phyloP scores from a whole-genome alignment of 1,139 yeast species.

The Torulaspora globosa region DNA sequence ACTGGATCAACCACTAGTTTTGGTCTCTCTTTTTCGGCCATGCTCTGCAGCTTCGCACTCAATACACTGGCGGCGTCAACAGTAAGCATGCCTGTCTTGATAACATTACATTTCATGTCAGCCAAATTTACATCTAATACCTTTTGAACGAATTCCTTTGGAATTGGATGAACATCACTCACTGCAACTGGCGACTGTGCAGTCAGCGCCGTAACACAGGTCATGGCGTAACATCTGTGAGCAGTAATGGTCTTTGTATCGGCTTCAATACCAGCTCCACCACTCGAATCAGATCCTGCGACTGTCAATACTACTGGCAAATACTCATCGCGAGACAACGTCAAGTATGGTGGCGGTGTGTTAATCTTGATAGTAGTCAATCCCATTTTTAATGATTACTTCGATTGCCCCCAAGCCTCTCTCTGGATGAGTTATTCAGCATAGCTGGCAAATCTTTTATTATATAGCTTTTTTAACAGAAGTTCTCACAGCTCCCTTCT shows the following conservation, averaged over 20 bases:
- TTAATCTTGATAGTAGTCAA: constrained; percentile 22
- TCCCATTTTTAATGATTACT: constrained; percentile 14
- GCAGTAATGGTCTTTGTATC: constrained; percentile 80
- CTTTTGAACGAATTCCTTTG: constrained; percentile 42
- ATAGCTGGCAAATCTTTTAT: neutral
- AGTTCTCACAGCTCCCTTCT: neutral
- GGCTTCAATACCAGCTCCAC: constrained; percentile 96
- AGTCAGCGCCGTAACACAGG: constrained; percentile 77
- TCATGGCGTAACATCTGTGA: constrained; percentile 74
- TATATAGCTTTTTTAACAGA: neutral
- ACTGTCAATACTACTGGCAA: constrained; percentile 51
- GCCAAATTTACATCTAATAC: constrained; percentile 54
- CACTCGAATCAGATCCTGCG: constrained; percentile 86
- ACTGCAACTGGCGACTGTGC: constrained; percentile 77
- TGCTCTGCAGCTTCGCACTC: constrained; percentile 37
- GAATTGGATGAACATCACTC: constrained; percentile 45
- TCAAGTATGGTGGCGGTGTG: constrained; percentile 34
- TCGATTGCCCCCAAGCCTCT: neutral
- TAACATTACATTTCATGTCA: constrained; percentile 64
- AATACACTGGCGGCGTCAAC: constrained; percentile 52
- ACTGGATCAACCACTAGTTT: constrained; percentile 73
- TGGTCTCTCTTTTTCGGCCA: constrained; percentile 36
- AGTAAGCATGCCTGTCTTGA: constrained; percentile 82
- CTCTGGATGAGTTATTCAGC: neutral
- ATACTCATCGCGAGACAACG: constrained; percentile 22